A percentile compares a stretch with the other conserved stretches of the same genome.
Conservation (phyloP, 2,329 filamentous ascomycete genomes). For the Xylaria sp. region DNA sequence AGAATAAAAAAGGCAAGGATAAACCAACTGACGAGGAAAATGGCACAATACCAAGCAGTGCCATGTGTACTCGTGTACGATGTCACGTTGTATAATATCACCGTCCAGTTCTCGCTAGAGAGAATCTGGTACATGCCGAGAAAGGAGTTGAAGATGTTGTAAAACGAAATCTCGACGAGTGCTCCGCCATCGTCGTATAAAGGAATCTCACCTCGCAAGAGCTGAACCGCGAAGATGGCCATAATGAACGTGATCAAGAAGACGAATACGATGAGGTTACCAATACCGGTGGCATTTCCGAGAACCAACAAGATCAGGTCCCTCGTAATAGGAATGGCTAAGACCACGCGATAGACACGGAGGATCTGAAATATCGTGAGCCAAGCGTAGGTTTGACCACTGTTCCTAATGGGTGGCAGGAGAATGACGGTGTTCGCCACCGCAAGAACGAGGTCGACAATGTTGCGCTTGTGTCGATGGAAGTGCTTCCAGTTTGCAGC, state of each 20-base stretch:
- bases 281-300: conserved; percentile 84
- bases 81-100: conserved; percentile 77
- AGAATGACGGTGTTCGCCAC: conserved; percentile 80
- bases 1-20: conserved; percentile 93
- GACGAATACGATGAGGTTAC: conserved; percentile 92
- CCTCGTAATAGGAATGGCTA: conserved; percentile 81
- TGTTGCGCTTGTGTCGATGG: conserved; percentile 65
- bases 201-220: conserved; percentile 84
- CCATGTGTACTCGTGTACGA: conserved; percentile 57
- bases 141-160: conserved; percentile 91
- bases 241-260: conserved; percentile 92
- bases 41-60: conserved; percentile 87
- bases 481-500: conserved; percentile 76
- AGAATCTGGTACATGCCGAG: conserved; percentile 96
- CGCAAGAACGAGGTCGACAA: conserved; percentile 74
- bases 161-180: conserved; percentile 68
- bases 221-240: conserved; percentile 86
- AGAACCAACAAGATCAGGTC: conserved; percentile 83
- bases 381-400: conserved; percentile 73
- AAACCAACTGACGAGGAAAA: conserved; percentile 93
- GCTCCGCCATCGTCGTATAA: conserved; percentile 55
- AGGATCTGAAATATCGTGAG: conserved; percentile 90
- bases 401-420: conserved; percentile 70
- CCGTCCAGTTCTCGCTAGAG: conserved; percentile 95
- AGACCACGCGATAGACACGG: conserved; percentile 83